Percentiles rank a stretch among this genome's conserved stretches.
Conservation (phyloP, 2,329 filamentous ascomycete genomes). For the Trichoderma afroharzianum region DNA sequence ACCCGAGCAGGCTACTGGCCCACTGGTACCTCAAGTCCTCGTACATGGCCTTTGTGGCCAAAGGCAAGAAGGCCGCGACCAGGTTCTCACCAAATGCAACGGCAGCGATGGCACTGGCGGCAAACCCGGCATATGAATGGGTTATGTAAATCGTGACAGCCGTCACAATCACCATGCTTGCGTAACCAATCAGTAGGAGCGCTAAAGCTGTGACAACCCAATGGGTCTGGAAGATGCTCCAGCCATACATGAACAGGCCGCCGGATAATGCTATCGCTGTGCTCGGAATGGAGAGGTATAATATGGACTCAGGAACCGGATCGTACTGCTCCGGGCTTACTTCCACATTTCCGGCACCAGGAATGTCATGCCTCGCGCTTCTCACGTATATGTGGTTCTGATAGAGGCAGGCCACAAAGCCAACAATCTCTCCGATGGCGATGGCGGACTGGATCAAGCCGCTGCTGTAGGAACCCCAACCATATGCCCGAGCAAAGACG, state of each 20-base stretch:
- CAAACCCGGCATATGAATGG: neutral
- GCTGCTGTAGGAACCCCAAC: neutral
- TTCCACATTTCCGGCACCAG: neutral
- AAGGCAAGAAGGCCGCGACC: neutral
- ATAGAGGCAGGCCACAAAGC: neutral
- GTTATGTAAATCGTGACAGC: neutral
- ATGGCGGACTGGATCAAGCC: neutral
- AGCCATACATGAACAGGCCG: slow-evolving; percentile 1
- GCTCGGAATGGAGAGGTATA: neutral
- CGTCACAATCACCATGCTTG: neutral
- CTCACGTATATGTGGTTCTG: neutral
- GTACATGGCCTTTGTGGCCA: neutral
- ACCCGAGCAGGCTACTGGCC: neutral
- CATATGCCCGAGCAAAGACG: neutral
- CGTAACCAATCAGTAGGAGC: neutral
- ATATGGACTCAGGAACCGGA: neutral
- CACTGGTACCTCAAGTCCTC: neutral
- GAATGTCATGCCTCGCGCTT: neutral
- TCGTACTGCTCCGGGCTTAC: neutral
- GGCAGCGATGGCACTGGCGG: neutral
- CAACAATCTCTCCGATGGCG: neutral
- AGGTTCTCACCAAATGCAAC: neutral
- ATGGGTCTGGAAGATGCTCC: neutral
- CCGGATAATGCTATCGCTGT: neutral
- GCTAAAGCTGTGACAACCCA: neutral